phyloP scores from a whole-genome alignment of 2,329 filamentous ascomycete genomes.

The Cordyceps militaris region DNA sequence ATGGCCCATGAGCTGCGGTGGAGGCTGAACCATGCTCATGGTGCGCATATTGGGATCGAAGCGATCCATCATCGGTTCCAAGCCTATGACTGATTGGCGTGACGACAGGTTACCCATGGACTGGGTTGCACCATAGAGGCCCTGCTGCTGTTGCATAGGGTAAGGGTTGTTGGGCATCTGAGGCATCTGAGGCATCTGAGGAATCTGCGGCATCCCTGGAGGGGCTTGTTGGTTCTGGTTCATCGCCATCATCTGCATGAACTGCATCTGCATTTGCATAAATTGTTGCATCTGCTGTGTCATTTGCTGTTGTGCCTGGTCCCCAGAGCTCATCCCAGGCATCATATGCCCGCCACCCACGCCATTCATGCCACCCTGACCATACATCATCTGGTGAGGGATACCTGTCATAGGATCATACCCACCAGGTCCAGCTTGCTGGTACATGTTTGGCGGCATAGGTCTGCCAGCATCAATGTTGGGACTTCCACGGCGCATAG shows the following conservation, averaged over 20 bases:
- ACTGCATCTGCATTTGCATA: constrained; percentile 93
- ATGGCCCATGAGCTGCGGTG: constrained; percentile 49
- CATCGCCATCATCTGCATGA: constrained; percentile 73
- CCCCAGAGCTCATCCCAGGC: constrained; percentile 48
- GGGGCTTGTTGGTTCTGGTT: constrained; percentile 26
- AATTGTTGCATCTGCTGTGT: constrained; percentile 78
- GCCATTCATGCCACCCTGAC: constrained; percentile 24
- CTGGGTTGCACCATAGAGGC: constrained; percentile 25
- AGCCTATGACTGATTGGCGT: constrained; percentile 39
- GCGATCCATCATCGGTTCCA: constrained; percentile 37
- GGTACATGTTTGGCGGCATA: constrained; percentile 28
- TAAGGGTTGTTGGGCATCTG: constrained; percentile 22
- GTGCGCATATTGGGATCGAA: constrained; percentile 51
- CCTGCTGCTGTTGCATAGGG: constrained; percentile 23
- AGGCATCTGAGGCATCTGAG: constrained; percentile 19
- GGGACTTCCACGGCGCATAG: constrained; percentile 71
- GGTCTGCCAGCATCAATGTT: constrained; percentile 49
- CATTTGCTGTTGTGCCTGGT: constrained; percentile 73
- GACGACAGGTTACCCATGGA: constrained; percentile 39
- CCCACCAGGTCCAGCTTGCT: constrained; percentile 27
- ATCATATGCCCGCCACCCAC: constrained; percentile 19
- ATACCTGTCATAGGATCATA: constrained; percentile 45
- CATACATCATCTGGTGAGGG: constrained; percentile 37
- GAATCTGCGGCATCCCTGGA: constrained; percentile 24
- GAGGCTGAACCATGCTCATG: constrained; percentile 79